These are phyloP conservation scores for Thielaviopsis euricoi DNA, from an alignment of 2,329 filamentous ascomycete genomes.

Conservation along the genomic window DNA sequence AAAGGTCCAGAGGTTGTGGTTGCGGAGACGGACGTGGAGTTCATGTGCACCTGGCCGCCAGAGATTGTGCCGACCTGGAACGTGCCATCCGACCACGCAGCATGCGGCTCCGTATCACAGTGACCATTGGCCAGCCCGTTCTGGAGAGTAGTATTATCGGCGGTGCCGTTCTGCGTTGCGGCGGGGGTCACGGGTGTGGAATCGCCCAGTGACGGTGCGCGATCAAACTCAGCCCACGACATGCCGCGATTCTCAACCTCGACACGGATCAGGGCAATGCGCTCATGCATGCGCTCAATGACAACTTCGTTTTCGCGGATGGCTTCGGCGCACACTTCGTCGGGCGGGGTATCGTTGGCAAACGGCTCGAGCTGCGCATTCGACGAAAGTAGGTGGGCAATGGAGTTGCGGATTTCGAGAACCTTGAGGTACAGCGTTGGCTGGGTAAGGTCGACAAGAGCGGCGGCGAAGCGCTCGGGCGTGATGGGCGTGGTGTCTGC, in stretches of 20 bases:
- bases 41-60: slow-evolving; percentile 31
- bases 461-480: slow-evolving; percentile 45
- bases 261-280: slow-evolving; percentile 43
- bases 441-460: slow-evolving; percentile 49
- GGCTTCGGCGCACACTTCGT: slow-evolving; percentile 57
- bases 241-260: slow-evolving; percentile 46
- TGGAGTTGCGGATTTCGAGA: slow-evolving; percentile 58
- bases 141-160: slow-evolving; percentile 1
- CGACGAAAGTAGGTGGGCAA: slow-evolving; percentile 56
- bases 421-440: slow-evolving; percentile 56
- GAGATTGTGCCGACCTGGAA: slow-evolving; percentile 43
- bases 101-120: slow-evolving; percentile 15
- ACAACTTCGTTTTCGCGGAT: slow-evolving; percentile 56
- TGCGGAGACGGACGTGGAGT: slow-evolving; percentile 14
- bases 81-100: slow-evolving; percentile 46
- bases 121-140: slow-evolving; percentile 5
- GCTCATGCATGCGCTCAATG: slow-evolving; percentile 49
- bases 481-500: slow-evolving; percentile 44
- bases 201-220: slow-evolving; percentile 19
- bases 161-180: not conserved
- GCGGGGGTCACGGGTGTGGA: slow-evolving; percentile 1
- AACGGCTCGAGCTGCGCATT: slow-evolving; percentile 58
- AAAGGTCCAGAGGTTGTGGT: not conserved
- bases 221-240: slow-evolving; percentile 40
- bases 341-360: slow-evolving; percentile 33